Evolutionary conservation across 2,329 filamentous ascomycete genomes (phyloP).

Genomic region (Cladosporium cucumerinum): DNA sequence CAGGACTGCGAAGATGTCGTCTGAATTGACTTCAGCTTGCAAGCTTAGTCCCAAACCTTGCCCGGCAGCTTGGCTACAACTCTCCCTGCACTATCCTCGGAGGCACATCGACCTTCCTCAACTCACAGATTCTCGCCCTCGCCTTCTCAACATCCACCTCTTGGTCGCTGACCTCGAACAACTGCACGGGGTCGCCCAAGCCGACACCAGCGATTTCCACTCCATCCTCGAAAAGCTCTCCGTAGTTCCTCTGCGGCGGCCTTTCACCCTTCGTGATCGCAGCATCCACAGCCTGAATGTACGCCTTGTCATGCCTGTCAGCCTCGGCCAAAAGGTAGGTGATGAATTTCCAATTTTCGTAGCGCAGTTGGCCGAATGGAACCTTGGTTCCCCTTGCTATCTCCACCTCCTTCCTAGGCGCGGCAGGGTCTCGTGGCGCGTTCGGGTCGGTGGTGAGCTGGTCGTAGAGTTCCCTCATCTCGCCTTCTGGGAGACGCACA

Average conservation of each 20-base stretch:
- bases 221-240: constrained; percentile 9
- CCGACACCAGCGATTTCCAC: not conserved
- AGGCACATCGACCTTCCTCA: constrained; percentile 13
- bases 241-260: constrained; percentile 20
- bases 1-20: no score
- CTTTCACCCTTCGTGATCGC: constrained; percentile 25
- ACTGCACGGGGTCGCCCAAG: constrained; percentile 3
- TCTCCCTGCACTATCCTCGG: not conserved
- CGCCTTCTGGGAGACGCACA: constrained; percentile 24
- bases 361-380: constrained; percentile 45
- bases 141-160: constrained; percentile 10
- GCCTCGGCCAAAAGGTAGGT: constrained; percentile 43
- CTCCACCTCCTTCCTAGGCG: not conserved
- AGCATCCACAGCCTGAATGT: constrained; percentile 27
- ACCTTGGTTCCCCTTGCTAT: constrained; percentile 23
- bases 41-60: not conserved
- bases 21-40: not conserved
- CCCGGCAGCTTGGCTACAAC: not conserved
- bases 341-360: constrained; percentile 49
- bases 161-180: not conserved
- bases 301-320: constrained; percentile 28
- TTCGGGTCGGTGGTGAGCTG: constrained; percentile 42
- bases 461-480: constrained; percentile 43
- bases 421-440: constrained; percentile 14
- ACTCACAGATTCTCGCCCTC: constrained; percentile 6